phyloP scores from a whole-genome alignment of 106 monocot genomes.

The Ottelia alismoides region DNA sequence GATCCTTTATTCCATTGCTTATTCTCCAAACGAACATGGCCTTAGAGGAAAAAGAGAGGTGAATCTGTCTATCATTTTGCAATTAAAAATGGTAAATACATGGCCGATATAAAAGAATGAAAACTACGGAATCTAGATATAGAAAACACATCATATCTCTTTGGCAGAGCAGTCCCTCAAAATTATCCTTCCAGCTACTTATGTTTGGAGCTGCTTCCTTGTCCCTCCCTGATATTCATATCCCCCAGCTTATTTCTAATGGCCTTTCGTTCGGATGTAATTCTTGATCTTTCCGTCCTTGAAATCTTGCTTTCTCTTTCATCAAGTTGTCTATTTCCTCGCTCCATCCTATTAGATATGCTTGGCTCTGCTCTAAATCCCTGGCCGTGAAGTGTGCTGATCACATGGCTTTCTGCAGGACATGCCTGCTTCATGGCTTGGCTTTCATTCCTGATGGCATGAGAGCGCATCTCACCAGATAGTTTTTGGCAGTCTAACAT shows the following conservation, averaged over 20 bases:
- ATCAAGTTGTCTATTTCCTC: too few species aligned
- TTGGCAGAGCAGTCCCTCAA: not conserved
- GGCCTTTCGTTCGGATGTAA: too few species aligned
- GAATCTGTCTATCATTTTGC: not conserved
- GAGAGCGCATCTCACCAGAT: conserved; percentile 24
- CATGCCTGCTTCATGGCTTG: too few species aligned
- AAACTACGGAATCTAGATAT: too few species aligned
- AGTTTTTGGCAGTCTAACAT: conserved; percentile 58
- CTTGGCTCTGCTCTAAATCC: too few species aligned
- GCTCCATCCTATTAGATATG: too few species aligned
- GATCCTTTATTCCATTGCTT: too few species aligned
- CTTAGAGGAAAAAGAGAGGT: not conserved
- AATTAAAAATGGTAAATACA: not conserved
- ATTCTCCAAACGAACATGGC: too few species aligned
- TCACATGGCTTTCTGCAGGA: too few species aligned
- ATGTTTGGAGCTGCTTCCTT: too few species aligned
- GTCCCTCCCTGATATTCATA: not conserved
- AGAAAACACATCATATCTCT: not conserved
- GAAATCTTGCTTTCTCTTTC: not conserved
- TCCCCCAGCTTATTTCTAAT: not conserved
- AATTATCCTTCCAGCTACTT: not conserved
- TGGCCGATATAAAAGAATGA: too few species aligned
- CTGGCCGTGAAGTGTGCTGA: too few species aligned
- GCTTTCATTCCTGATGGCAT: conserved; percentile 54
- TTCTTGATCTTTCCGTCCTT: not conserved